Conservation (phyloP, 1,284 basidiomycete genomes). For the Puccinia horiana region DNA sequence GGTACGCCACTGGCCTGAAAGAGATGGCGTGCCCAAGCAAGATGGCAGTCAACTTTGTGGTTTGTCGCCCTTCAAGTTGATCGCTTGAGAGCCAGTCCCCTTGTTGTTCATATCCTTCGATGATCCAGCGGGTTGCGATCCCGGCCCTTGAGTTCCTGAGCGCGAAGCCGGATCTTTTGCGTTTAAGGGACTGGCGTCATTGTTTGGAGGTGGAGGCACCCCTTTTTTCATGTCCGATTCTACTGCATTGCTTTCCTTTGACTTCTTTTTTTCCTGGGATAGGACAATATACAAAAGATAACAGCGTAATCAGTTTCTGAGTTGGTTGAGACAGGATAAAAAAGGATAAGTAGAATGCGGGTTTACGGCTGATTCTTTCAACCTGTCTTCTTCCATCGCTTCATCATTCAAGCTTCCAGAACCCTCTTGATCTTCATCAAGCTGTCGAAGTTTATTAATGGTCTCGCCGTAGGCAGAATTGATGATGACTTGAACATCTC, state of each 20-base stretch:
- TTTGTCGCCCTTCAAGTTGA: constrained; percentile 32
- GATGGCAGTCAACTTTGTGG: constrained; percentile 33
- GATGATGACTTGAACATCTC: too few relatives aligned
- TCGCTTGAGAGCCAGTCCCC: constrained; percentile 1
- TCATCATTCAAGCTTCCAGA: constrained; percentile 66
- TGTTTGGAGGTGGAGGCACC: constrained; percentile 9
- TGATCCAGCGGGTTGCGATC: constrained; percentile 14
- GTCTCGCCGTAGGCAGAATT: too few relatives aligned
- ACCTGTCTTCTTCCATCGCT: constrained; percentile 74
- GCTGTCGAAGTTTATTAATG: too few relatives aligned
- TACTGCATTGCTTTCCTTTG: constrained; percentile 49
- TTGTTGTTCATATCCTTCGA: constrained; percentile 14
- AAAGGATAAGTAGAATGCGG: not conserved
- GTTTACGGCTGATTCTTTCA: constrained; percentile 77
- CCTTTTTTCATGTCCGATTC: constrained; percentile 49
- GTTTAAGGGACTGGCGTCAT: constrained; percentile 12
- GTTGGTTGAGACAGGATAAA: not conserved
- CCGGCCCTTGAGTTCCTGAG: constrained; percentile 38
- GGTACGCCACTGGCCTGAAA: constrained; percentile 27
- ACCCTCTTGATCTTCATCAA: constrained; percentile 81
- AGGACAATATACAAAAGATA: not conserved
- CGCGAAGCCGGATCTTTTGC: constrained; percentile 23
- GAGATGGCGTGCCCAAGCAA: constrained; percentile 29
- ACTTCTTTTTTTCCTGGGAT: constrained; percentile 49
- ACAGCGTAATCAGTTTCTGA: not conserved